A percentile compares a stretch with the other conserved stretches of the same genome.
These are phyloP conservation scores for Gossypium rotundifolium DNA, from an alignment of 345 rosid genomes.

Conservation along the genomic window DNA sequence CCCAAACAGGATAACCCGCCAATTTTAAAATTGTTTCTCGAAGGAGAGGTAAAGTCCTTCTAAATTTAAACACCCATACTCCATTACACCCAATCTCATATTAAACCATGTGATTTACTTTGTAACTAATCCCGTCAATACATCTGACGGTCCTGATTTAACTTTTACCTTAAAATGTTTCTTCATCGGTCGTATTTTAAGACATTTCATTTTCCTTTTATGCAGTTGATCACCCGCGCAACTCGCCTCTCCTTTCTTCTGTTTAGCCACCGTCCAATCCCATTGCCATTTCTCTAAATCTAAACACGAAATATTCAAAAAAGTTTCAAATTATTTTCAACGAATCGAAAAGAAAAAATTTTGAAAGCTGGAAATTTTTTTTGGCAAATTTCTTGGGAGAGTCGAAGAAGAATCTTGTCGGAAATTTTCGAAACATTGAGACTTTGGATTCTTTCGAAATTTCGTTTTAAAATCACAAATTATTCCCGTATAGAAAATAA, in stretches of 20 bases:
- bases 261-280: background rate
- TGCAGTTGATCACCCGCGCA: background rate
- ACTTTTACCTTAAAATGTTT: background rate
- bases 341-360: background rate
- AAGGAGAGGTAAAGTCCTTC: too few species aligned
- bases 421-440: conserved; percentile 3
- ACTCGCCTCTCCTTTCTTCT: background rate
- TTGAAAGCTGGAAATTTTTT: background rate
- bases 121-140: background rate
- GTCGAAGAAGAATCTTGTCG: background rate
- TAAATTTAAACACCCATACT: background rate
- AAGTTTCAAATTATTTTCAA: background rate
- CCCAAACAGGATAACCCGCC: background rate
- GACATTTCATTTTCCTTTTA: background rate
- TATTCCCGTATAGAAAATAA: background rate
- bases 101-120: background rate
- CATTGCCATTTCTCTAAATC: background rate
- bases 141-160: background rate
- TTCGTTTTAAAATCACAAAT: background rate
- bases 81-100: background rate
- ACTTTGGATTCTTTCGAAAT: conserved; percentile 8
- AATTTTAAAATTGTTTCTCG: background rate
- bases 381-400: background rate
- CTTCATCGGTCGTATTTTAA: background rate
- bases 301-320: background rate